phyloP scores from a whole-genome alignment of 805 yeast genomes.

The Candida succiphila region DNA sequence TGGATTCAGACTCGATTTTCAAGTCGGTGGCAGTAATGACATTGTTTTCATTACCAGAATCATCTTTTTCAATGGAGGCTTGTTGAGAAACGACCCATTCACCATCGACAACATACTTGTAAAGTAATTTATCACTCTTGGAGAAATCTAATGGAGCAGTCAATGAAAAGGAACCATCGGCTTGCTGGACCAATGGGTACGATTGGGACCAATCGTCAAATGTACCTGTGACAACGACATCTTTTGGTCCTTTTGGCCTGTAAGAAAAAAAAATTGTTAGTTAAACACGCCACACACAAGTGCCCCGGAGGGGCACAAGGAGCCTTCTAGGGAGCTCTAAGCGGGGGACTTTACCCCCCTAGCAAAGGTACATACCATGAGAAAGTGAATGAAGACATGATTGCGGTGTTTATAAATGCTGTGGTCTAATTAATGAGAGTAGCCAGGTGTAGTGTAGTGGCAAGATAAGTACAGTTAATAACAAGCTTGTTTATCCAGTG shows the following conservation, averaged over 20 bases:
- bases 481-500: no score
- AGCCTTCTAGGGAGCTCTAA: no score
- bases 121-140: slow-evolving; percentile 19
- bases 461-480: no score
- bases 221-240: slow-evolving; percentile 49
- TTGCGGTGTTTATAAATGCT: no score
- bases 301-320: not conserved
- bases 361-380: not conserved
- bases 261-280: not conserved
- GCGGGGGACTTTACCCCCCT: not conserved
- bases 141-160: slow-evolving; percentile 17
- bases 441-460: no score
- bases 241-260: slow-evolving; percentile 25
- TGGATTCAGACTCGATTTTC: slow-evolving; percentile 20
- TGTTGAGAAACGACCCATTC: slow-evolving; percentile 38
- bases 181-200: slow-evolving; percentile 34
- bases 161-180: slow-evolving; percentile 23
- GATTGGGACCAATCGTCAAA: slow-evolving; percentile 50
- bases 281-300: not conserved
- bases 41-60: slow-evolving; percentile 43
- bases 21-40: slow-evolving; percentile 30
- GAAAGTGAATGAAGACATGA: slow-evolving; percentile 1
- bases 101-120: slow-evolving; percentile 53
- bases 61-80: slow-evolving; percentile 35
- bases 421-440: no score